Base-by-base conservation (phyloP, 2,329 filamentous ascomycete genomes). In the Sporothrix inflata region DNA sequence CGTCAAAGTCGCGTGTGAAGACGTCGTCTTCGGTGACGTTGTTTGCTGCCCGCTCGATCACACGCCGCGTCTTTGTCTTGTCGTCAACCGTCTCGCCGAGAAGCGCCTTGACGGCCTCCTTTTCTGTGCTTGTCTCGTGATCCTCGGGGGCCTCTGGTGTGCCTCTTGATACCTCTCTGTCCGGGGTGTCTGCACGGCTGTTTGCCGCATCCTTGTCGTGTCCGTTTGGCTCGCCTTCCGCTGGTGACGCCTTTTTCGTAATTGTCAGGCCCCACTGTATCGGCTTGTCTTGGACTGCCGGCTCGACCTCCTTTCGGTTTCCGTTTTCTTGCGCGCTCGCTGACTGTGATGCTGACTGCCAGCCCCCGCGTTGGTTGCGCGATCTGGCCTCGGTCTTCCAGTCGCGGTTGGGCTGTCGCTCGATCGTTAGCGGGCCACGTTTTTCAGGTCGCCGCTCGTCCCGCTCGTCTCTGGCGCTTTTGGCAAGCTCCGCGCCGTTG, bases 1-100 rank as follows among this genome's bases (percentile, higher is more conserved):
- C 84, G 14, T 87, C 85, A 40, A 94, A 87, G 79, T 95, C 93
- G 34, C 88, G 86, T 42, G 85, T 85, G 77, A 94, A 94, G 2
- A 89, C 90, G 73, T 92, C 90, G 75, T 87, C 84, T 75, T 92
- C 91, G n/a, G 85, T 86, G 16, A 90, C 80, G 14, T 88, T 82
- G 72, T 79, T 75, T 61, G 75, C 77, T 67, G 74, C 49, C 14
- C 74, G 66, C 51, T 75, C 71, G 11, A 77, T 77, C 27, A 77
- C 73, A 1, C 70, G 74, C 9, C 38, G 57, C 7, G 73, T 74
- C 57, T 70, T 70, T 7, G 74, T 74, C 27, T 51, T 27, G 40
- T 74, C 73, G 27, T 69, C 70, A 0, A 66, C 40, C 1, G 73
- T 71, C 53, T 73, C 42, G 8, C 74, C 74, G 2, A 77, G 63